Evolutionary conservation across 2,329 filamentous ascomycete species (phyloP).

Genomic region (Exophiala calicioides): DNA sequence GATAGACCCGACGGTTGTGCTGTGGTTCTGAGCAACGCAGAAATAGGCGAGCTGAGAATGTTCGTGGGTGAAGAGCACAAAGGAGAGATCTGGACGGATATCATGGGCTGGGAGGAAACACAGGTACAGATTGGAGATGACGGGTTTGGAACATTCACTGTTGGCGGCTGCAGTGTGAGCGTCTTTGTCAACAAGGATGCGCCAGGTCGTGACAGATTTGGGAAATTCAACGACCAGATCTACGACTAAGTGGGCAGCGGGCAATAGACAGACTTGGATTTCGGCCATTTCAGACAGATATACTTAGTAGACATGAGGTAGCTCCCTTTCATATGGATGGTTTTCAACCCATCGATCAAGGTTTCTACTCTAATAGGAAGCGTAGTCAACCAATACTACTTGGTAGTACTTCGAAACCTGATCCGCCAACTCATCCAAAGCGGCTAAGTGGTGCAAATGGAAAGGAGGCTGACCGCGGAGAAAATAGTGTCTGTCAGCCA

Average conservation of each 20-base stretch:
- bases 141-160: slow-evolving; percentile 57
- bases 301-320: too few species aligned
- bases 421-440: too few species aligned
- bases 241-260: too few species aligned
- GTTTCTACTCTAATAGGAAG: too few species aligned
- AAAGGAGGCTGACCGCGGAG: background rate
- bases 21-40: slow-evolving; percentile 54
- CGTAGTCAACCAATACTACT: too few species aligned
- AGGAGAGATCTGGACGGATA: slow-evolving; percentile 62
- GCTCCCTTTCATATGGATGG: too few species aligned
- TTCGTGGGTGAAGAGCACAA: slow-evolving; percentile 56
- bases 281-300: too few species aligned
- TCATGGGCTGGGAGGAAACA: slow-evolving; percentile 54
- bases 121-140: slow-evolving; percentile 57
- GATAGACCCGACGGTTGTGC: slow-evolving; percentile 50
- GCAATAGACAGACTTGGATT: too few species aligned
- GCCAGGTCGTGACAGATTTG: slow-evolving; percentile 47
- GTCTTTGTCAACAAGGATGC: slow-evolving; percentile 59
- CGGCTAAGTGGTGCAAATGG: too few species aligned
- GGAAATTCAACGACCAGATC: slow-evolving; percentile 15
- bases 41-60: slow-evolving; percentile 54
- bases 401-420: too few species aligned
- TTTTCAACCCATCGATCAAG: too few species aligned
- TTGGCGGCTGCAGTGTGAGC: slow-evolving; percentile 50
- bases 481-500: background rate